These are phyloP conservation scores for Ceratocystis albifundus DNA, from an alignment of 2,329 filamentous ascomycete species.

Conservation along the genomic window DNA sequence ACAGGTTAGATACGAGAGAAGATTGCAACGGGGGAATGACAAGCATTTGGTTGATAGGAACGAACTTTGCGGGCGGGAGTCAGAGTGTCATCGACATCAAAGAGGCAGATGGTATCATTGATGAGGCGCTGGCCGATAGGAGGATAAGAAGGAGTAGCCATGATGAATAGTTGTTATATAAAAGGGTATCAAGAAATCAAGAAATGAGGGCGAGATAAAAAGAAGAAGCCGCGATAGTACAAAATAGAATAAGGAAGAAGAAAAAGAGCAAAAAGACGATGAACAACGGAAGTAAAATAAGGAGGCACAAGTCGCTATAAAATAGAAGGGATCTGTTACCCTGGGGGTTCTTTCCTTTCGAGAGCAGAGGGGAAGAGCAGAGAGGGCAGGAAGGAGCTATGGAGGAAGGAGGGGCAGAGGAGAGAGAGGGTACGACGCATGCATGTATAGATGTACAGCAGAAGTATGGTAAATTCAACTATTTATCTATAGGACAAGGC, in stretches of 20 bases:
- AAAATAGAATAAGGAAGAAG: slow-evolving; percentile 3
- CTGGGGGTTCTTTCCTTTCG: not conserved
- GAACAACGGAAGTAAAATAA: slow-evolving; percentile 13
- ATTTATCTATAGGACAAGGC: not conserved
- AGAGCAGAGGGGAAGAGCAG: not conserved
- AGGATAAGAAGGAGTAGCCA: slow-evolving; percentile 46
- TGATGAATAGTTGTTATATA: slow-evolving; percentile 26
- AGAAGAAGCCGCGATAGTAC: slow-evolving; percentile 5
- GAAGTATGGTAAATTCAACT: not conserved
- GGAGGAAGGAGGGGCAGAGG: slow-evolving; percentile 4
- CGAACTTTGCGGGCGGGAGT: slow-evolving; percentile 67
- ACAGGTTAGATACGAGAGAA: slow-evolving; percentile 2
- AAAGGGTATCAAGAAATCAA: slow-evolving; percentile 19
- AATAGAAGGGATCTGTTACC: slow-evolving; percentile 1
- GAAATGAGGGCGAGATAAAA: slow-evolving; percentile 11
- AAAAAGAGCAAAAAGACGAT: not conserved
- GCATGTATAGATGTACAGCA: not conserved
- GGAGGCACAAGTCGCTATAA: slow-evolving; percentile 8
- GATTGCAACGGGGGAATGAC: not conserved
- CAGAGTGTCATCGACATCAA: slow-evolving; percentile 91
- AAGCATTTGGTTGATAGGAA: slow-evolving; percentile 20
- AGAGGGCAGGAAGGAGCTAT: not conserved
- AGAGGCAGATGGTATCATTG: slow-evolving; percentile 87
- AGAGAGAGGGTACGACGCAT: not conserved
- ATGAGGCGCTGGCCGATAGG: slow-evolving; percentile 72